Evolutionary conservation across 192 early-diverging fungal species (phyloP), one percentile per base, ranked within the genome.

Genomic region (Podila epicladia): DNA sequence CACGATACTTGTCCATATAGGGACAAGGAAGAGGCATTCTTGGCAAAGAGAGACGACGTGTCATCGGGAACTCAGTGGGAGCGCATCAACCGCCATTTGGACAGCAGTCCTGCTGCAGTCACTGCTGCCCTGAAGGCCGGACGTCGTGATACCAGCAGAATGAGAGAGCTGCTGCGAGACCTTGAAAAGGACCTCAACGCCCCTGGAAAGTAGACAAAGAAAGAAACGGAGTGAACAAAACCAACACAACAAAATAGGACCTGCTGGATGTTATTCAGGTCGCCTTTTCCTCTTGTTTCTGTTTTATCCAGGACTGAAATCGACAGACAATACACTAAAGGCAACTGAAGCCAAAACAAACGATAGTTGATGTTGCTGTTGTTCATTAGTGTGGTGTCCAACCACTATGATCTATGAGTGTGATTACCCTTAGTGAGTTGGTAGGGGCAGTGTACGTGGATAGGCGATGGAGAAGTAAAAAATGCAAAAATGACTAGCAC

Each of bases 1-100:
- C 24, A 0, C 28, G 24, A 33, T 53, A 29, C 64, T 55, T 37
- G 35, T 20, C 53, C 6, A 55, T 7, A 20, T 32, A 83, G 85
- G 64, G 73, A 74, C 59, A 80, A 84, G 59, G 84, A 88, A 57
- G 82, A 73, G 4, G 78, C 50, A 29, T 84, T 85, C 28, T 69
- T 85, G 67, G 72, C 73, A 22, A 82, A 83, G 69, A 32, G 84
- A 17, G 82, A 87, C 55, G 82, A 89, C 24, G 86, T 88, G 1
- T 85, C 79, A 51, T 88, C 87, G 26, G 90, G 89, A 71, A 89
- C 85, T 31, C 82, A 92, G 64, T 95, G 94, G 94, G 92, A 93
- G 65, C 91, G 94, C 22, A 89, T 91, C 37, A 82, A 88, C 59
- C 86, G 88, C 58, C 88, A 92, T 53, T 86, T 93, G 48, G 92